A percentile compares a stretch with the other conserved stretches of the same genome.
Conservation (phyloP, 305 asterid genomes). For the Rubia tinctorum region DNA sequence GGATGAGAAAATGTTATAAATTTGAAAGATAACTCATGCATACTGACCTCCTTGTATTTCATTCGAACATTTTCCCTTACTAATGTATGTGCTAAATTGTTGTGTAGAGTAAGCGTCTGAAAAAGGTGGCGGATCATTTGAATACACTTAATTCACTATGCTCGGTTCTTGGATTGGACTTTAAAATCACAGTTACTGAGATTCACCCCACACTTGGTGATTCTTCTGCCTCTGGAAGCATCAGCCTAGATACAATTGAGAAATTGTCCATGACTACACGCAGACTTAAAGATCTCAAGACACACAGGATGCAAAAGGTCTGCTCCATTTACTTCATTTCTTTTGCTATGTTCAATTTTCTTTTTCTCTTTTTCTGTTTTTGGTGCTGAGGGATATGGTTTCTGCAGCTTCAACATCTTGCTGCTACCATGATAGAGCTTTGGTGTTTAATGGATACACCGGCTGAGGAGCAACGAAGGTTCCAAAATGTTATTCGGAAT, state of each 20-base stretch:
- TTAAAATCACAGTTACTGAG: slow-evolving; percentile 41
- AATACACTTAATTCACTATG: slow-evolving; percentile 51
- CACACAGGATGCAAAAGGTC: slow-evolving; percentile 73
- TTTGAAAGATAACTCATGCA: neutral
- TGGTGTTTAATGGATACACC: slow-evolving; percentile 95
- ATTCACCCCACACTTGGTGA: slow-evolving; percentile 63
- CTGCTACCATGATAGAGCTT: slow-evolving; percentile 52
- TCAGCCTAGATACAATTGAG: slow-evolving; percentile 52
- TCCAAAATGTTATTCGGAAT: slow-evolving; percentile 53
- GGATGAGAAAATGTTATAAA: neutral
- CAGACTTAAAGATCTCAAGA: slow-evolving; percentile 55
- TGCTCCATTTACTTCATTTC: slow-evolving; percentile 15
- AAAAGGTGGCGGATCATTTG: slow-evolving; percentile 54
- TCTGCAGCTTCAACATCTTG: slow-evolving; percentile 80
- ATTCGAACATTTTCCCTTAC: slow-evolving; percentile 16
- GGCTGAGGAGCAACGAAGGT: slow-evolving; percentile 62
- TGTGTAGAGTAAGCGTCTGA: slow-evolving; percentile 61
- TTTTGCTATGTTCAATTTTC: slow-evolving; percentile 1
- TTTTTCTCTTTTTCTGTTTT: slow-evolving; percentile 15
- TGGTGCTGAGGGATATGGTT: slow-evolving; percentile 8
- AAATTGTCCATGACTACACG: slow-evolving; percentile 43
- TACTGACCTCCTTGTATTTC: neutral
- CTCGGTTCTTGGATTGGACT: slow-evolving; percentile 78
- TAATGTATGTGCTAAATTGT: slow-evolving; percentile 14
- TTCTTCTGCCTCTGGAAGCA: slow-evolving; percentile 36